Conservation (phyloP, 257 asterid species). For the Voacanga thouarsii region DNA sequence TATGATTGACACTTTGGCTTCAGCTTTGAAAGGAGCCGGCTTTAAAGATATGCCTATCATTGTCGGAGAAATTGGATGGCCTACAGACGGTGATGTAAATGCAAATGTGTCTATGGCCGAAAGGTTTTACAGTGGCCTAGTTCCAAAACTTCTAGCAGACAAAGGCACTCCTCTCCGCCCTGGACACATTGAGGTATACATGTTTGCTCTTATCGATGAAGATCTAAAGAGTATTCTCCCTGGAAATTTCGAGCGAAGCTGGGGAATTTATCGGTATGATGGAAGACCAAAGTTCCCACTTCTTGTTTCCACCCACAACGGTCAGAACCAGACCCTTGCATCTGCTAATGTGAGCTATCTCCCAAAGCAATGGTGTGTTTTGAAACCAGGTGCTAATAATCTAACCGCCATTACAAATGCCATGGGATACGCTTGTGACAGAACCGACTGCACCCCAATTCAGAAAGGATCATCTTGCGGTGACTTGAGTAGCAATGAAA, state of each 20-base stretch:
- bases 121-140: background rate
- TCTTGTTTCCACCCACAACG: background rate
- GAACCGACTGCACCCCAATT: slow-evolving; percentile 7
- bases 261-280: slow-evolving; percentile 12
- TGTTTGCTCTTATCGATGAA: slow-evolving; percentile 12
- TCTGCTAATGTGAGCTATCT: background rate
- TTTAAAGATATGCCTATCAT: background rate
- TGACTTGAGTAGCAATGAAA: background rate
- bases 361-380: background rate
- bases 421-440: background rate
- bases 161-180: slow-evolving; percentile 18
- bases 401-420: background rate
- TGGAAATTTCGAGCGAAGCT: slow-evolving; percentile 12
- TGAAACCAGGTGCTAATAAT: background rate
- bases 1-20: slow-evolving; percentile 10
- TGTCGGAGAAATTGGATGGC: slow-evolving; percentile 13
- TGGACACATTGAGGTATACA: background rate
- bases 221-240: slow-evolving; percentile 10
- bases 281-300: slow-evolving; percentile 10
- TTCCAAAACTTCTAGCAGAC: background rate
- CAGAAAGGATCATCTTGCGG: background rate
- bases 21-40: slow-evolving; percentile 1
- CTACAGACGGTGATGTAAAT: background rate
- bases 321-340: background rate
- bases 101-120: slow-evolving; percentile 2